Evolutionary conservation across 805 yeast genomes (phyloP), one percentile per base, ranked within the genome.

Genomic region (Metschnikowia matae): DNA sequence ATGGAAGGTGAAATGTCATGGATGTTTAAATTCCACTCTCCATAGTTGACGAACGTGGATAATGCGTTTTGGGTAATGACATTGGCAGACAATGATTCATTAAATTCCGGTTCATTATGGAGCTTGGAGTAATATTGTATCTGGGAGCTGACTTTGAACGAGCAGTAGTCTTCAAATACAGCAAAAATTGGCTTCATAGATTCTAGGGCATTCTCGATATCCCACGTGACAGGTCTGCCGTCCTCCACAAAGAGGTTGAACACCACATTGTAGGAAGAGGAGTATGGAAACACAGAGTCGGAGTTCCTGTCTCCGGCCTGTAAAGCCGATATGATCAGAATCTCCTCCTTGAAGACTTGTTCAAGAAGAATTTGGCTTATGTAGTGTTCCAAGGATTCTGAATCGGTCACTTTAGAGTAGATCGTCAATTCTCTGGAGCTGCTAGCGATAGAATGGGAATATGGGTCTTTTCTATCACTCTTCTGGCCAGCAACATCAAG

Each of bases 141-240:
- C 63, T 89, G 95, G 1, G 95, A 75, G 58, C 88, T 92, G 21
- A 91, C 73, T 4, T 91, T 80, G 62, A 92, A 82, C 58, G 86
- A 84, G 32, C 89, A 79, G 54, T 81, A 76, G 34, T 78, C 77
- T 6, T 74, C 62, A 47, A 91, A 69, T 23, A 73, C 66, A 1
- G 69, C 58, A 45, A 87, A 68, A 26, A 87, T 76, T 1, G 89
- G 86, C 1, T 71, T 61, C 56, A 89, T 81, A 15, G 65, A 59
- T n/a, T 73, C 62, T 10, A 84, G 58, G 4, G 86, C 79, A 1
- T 67, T 52, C 13, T 79, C 83, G 42, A 88, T 80, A 34, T 87
- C 88, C 97, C 97, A 92, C 3, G 73, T 73, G 7, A 88, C 70
- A 3, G 84, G 81, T 15, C 71, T 67, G 0, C 87, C 86, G 53